phyloP scores from a whole-genome alignment of 2,329 filamentous ascomycete genomes.

The Cladophialophora psammophila region DNA sequence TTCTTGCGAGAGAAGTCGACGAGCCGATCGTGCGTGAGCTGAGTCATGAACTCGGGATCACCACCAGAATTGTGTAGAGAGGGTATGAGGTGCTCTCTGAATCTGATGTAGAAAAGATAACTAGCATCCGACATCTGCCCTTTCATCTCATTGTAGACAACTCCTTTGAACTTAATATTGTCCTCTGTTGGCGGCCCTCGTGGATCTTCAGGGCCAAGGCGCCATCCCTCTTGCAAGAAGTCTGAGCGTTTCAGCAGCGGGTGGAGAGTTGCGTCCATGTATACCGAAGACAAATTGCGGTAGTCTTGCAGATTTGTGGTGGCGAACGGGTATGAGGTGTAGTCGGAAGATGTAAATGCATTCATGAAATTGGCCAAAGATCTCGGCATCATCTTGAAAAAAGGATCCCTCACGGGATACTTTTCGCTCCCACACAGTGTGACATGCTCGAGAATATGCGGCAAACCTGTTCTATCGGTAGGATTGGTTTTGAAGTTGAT shows the following conservation, averaged over 20 bases:
- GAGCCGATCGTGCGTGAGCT: slow-evolving; percentile 89
- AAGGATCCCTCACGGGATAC: slow-evolving; percentile 97
- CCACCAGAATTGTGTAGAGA: slow-evolving; percentile 96
- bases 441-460: slow-evolving; percentile 97
- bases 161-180: slow-evolving; percentile 84
- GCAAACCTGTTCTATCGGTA: slow-evolving; percentile 92
- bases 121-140: slow-evolving; percentile 97
- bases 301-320: slow-evolving; percentile 96
- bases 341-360: slow-evolving; percentile 93
- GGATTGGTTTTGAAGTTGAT: slow-evolving; percentile 99
- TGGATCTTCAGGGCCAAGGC: slow-evolving; percentile 90
- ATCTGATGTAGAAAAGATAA: slow-evolving; percentile 94
- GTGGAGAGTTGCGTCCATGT: slow-evolving; percentile 91
- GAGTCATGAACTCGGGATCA: slow-evolving; percentile 94
- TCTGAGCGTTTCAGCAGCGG: slow-evolving; percentile 89
- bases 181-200: slow-evolving; percentile 54
- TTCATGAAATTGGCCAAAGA: slow-evolving; percentile 99
- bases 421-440: slow-evolving; percentile 95
- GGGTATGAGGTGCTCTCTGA: slow-evolving; percentile 93
- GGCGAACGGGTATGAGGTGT: slow-evolving; percentile 97
- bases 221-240: slow-evolving; percentile 96
- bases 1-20: slow-evolving; percentile 88
- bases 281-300: slow-evolving; percentile 94
- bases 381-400: slow-evolving; percentile 99
- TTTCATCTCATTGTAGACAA: slow-evolving; percentile 99